Evolutionary conservation across 2,329 filamentous ascomycete genomes (phyloP), one percentile per base, ranked within the genome.

Genomic region (Alternaria gansuensis): DNA sequence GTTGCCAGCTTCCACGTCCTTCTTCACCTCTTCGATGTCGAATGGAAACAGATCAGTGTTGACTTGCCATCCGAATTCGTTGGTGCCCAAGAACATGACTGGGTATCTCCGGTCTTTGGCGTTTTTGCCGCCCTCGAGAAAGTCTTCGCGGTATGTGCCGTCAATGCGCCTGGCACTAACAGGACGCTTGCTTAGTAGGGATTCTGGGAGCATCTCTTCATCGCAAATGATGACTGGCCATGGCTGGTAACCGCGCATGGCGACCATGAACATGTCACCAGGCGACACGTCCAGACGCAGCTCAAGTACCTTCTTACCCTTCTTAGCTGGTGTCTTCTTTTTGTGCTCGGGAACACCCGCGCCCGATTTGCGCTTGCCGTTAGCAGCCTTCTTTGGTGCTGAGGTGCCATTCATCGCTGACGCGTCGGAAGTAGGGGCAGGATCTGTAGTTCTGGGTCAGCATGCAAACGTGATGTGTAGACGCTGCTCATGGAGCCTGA

Each of bases 191-290:
- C 85, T 90, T 54, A 96, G 80, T 24, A 99, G 85, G 13, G 85
- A 87, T 57, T 88, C 83, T 2, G 95, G 94, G 21, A 99, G 87
- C 89, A 99, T 98, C 62, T 90, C 88, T 78, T 99, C 94, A 75
- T 97, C 93, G 77, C 92, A 95, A 69, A 99, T 88, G 74, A 99
- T 91, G 54, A 92, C 90, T 14, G 95, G 95, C 95, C 95, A 99
- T 37, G 92, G 89, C 31, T 95, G 92, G 78, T 92, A 96, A 60
- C 94, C 95, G 83, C 96, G 97, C 78, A 99, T 88, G 78, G 93
- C 91, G 65, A 96, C 92, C 74, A 96, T 88, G 80, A 90, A 98
- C 79, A 93, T 90, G 71, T 98, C 90, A 68, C 96, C 95, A 4
- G 95, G 91, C 81, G 96, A 85, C 64, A 92, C 93, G 75, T 97